phyloP scores from a whole-genome alignment of 2,329 filamentous ascomycete species.

The Tolypocladium cylindrosporum region DNA sequence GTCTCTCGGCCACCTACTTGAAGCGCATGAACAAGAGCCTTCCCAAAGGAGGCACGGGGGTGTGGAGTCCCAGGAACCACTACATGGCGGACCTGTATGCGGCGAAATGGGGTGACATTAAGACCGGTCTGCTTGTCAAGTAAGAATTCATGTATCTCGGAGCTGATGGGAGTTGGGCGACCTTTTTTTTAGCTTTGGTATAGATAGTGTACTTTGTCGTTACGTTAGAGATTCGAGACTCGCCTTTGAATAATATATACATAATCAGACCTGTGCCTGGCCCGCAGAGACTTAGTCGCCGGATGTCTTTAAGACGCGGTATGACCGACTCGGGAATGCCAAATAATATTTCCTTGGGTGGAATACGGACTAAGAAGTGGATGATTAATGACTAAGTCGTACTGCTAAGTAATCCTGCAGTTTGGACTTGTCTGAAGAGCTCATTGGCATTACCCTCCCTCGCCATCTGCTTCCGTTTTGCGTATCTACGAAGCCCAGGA shows the following conservation, averaged over 20 bases:
- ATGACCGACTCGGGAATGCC: too few relatives aligned
- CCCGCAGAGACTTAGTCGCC: too few relatives aligned
- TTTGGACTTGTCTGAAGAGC: not conserved
- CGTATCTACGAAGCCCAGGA: not conserved
- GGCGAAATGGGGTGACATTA: conserved; percentile 19
- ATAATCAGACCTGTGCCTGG: too few relatives aligned
- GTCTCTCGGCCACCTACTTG: conserved; percentile 41
- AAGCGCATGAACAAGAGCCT: conserved; percentile 27
- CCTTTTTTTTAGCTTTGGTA: not conserved
- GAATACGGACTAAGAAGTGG: not conserved
- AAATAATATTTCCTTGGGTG: too few relatives aligned
- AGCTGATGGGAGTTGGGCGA: not conserved
- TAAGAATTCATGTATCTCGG: not conserved
- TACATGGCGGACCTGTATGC: conserved; percentile 18
- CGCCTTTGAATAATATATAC: too few relatives aligned
- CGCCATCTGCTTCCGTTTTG: not conserved
- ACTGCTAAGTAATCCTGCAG: not conserved
- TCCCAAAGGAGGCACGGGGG: conserved; percentile 33
- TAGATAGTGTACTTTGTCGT: not conserved
- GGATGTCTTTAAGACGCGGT: too few relatives aligned
- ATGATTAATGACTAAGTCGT: not conserved
- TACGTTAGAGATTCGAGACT: too few relatives aligned
- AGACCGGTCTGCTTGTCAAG: conserved; percentile 8
- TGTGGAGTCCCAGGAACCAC: conserved; percentile 20
- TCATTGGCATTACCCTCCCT: not conserved